These are phyloP conservation scores for Cutaneotrichosporon spelunceum DNA, from an alignment of 1,284 basidiomycete species.

Conservation along the genomic window DNA sequence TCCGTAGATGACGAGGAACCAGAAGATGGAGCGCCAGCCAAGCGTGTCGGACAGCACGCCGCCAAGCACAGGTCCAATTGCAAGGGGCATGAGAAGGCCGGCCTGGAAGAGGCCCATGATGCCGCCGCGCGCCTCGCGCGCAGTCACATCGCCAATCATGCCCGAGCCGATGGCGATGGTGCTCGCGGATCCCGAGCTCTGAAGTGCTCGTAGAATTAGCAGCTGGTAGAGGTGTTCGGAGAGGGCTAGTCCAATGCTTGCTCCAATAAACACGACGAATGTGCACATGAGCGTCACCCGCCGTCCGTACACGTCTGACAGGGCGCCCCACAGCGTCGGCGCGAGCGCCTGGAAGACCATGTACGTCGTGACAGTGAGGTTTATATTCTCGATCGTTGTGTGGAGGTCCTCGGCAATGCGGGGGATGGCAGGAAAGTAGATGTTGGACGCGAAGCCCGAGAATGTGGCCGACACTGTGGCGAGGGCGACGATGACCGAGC, in stretches of 20 bases:
- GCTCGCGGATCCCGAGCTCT: not conserved
- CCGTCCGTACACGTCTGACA: slow-evolving; percentile 34
- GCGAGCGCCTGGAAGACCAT: slow-evolving; percentile 37
- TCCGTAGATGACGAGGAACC: slow-evolving; percentile 30
- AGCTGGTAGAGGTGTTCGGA: not conserved
- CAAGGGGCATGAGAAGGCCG: not conserved
- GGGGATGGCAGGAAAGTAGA: not conserved
- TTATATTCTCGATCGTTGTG: not conserved
- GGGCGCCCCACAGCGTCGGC: slow-evolving; percentile 38
- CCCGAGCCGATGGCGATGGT: not conserved
- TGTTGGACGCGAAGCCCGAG: not conserved
- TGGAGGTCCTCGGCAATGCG: not conserved
- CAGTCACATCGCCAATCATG: not conserved
- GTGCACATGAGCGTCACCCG: not conserved
- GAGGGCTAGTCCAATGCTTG: not conserved
- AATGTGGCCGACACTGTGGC: not conserved
- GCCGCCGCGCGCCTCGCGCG: not conserved
- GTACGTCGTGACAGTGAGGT: not conserved
- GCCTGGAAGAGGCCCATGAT: not conserved
- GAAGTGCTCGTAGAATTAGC: not conserved
- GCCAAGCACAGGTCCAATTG: not conserved
- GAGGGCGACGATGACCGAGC: not conserved
- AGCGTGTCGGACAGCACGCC: slow-evolving; percentile 3
- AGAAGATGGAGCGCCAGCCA: slow-evolving; percentile 20
- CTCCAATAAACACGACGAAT: not conserved